Evolutionary conservation across 2,329 filamentous ascomycete genomes (phyloP).

Genomic region (Monosporascus sp.): DNA sequence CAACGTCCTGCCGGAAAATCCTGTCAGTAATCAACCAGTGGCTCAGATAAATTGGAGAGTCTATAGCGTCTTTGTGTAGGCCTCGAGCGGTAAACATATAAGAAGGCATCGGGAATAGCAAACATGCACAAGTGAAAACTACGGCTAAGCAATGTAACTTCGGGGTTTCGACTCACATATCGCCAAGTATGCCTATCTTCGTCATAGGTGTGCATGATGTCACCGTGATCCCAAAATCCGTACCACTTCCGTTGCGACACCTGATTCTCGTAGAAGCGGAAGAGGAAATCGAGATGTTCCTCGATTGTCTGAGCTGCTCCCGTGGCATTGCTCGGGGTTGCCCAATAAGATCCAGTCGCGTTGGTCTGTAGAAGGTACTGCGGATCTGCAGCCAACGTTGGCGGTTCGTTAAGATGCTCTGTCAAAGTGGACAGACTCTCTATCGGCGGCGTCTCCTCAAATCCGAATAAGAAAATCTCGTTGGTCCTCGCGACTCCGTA

Average conservation of each 20-base stretch:
- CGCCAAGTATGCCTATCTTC: conserved; percentile 54
- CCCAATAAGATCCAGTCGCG: conserved; percentile 53
- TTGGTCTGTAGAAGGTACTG: conserved; percentile 46
- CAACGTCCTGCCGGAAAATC: conserved; percentile 46
- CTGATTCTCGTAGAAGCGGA: conserved; percentile 50
- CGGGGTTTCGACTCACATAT: neutral
- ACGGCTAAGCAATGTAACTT: neutral
- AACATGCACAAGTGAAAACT: too few species aligned
- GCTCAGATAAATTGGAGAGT: too few species aligned
- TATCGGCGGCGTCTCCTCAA: conserved; percentile 45
- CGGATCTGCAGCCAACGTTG: conserved; percentile 43
- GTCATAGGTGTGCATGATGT: conserved; percentile 60
- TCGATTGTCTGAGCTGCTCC: conserved; percentile 38
- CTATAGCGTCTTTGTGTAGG: too few species aligned
- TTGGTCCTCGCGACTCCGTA: conserved; percentile 55
- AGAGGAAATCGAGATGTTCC: conserved; percentile 49
- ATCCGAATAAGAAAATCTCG: conserved; percentile 49
- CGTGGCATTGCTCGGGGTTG: conserved; percentile 28
- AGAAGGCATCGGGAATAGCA: too few species aligned
- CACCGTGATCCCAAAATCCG: conserved; percentile 58
- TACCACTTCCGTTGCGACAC: conserved; percentile 56
- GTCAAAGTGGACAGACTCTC: conserved; percentile 40
- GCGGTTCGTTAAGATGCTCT: conserved; percentile 44
- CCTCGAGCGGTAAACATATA: too few species aligned
- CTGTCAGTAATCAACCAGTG: neutral